Evolutionary conservation across 768 basidiomycete genomes (phyloP).

Genomic region (Boletus eberwhitei): DNA sequence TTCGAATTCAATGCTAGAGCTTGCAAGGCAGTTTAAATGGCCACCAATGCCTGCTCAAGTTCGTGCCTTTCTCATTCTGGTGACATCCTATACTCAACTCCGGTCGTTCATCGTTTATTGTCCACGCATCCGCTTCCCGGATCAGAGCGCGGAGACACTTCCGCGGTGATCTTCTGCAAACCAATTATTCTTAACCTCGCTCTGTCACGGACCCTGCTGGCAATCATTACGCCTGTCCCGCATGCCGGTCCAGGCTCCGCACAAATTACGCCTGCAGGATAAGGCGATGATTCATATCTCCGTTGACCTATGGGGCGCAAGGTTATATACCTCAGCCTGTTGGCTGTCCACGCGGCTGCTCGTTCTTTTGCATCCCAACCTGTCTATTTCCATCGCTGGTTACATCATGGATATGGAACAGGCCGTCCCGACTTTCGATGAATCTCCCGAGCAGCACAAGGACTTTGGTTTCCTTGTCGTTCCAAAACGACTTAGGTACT

Average conservation of each 20-base stretch:
- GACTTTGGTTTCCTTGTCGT: slow-evolving; percentile 14
- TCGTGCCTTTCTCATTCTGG: not conserved
- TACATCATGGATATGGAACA: slow-evolving; percentile 17
- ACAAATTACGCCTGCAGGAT: slow-evolving; percentile 1
- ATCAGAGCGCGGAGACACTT: not conserved
- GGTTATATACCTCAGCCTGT: slow-evolving; percentile 12
- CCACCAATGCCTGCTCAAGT: not conserved
- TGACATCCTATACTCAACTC: not conserved
- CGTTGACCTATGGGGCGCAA: not conserved
- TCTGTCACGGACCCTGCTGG: not conserved
- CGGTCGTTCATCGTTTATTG: not conserved
- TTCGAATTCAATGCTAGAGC: not conserved
- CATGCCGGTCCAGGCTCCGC: not conserved
- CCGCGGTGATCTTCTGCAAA: not conserved
- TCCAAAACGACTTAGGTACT: slow-evolving; percentile 14
- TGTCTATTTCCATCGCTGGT: slow-evolving; percentile 3
- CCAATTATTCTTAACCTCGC: not conserved
- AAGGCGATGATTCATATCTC: slow-evolving; percentile 16
- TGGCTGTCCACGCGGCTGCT: not conserved
- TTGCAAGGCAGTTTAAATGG: not conserved
- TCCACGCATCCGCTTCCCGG: not conserved
- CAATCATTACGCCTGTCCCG: not conserved
- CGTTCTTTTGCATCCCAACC: not conserved
- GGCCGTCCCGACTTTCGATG: not conserved
- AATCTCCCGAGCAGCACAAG: not conserved